Evolutionary conservation across 176 grass and related monocot genomes (phyloP).

Genomic region (Canna indica): DNA sequence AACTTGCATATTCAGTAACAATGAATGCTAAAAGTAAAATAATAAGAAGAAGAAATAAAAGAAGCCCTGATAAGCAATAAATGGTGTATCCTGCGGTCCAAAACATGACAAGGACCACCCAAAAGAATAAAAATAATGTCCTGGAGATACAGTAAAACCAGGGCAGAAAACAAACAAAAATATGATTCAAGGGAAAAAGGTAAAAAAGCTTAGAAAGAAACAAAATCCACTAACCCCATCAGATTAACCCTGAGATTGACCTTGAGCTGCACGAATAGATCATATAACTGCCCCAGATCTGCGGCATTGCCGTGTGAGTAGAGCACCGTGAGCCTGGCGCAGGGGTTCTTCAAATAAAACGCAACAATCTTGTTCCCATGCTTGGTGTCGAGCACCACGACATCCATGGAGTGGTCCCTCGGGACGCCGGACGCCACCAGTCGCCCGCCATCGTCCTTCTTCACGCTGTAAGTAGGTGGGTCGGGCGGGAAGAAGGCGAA

Average conservation of each 20-base stretch:
- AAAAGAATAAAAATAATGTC: background rate
- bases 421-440: constrained; percentile 72
- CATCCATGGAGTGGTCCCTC: constrained; percentile 69
- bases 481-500: constrained; percentile 99
- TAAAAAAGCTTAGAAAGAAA: constrained; percentile 8
- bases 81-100: background rate
- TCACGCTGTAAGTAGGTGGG: constrained; percentile 75
- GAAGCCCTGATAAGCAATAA: background rate
- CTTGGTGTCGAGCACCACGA: constrained; percentile 63
- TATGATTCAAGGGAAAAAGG: background rate
- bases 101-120: background rate
- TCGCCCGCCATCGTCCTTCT: constrained; percentile 69
- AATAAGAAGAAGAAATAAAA: too few species aligned
- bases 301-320: constrained; percentile 99
- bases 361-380: constrained; percentile 79
- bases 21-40: background rate
- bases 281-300: constrained; percentile 94
- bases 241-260: constrained; percentile 99
- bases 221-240: constrained; percentile 72
- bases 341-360: constrained; percentile 83
- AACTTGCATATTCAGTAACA: background rate
- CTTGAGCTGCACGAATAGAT: constrained; percentile 99
- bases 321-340: constrained; percentile 76
- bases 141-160: constrained; percentile 19
- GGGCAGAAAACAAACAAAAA: background rate